phyloP scores from a whole-genome alignment of 2,329 filamentous ascomycete species.

The Pseudocercospora ulei region DNA sequence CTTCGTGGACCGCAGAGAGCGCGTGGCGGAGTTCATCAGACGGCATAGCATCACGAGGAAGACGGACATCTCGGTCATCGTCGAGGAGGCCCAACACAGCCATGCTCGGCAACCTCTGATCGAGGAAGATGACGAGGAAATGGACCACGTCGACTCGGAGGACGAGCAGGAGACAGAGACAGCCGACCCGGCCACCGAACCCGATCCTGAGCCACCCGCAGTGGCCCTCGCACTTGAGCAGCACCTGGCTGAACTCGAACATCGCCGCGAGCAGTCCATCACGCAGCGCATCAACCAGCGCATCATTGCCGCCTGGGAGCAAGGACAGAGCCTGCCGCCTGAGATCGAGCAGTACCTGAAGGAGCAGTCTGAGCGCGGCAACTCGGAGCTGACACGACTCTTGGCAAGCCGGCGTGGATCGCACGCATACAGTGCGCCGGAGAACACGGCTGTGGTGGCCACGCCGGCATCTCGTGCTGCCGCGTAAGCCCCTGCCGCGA shows the following conservation, averaged over 20 bases:
- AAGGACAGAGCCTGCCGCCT: constrained; percentile 30
- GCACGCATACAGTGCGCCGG: constrained; percentile 16
- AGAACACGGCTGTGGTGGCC: constrained; percentile 18
- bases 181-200: constrained; percentile 16
- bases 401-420: constrained; percentile 18
- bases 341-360: constrained; percentile 34
- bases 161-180: constrained; percentile 18
- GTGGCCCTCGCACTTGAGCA: constrained; percentile 23
- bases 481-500: no score
- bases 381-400: constrained; percentile 18
- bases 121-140: constrained; percentile 25
- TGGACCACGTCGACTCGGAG: constrained; percentile 23
- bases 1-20: constrained; percentile 43
- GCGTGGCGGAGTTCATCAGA: constrained; percentile 17
- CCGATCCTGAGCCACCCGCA: constrained; percentile 19
- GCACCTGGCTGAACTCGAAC: constrained; percentile 26
- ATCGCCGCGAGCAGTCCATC: constrained; percentile 25
- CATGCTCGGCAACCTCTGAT: constrained; percentile 20
- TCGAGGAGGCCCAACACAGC: constrained; percentile 25
- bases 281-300: constrained; percentile 26
- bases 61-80: constrained; percentile 31
- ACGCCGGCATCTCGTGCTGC: constrained; percentile 21
- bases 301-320: constrained; percentile 29
- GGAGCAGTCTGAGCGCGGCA: constrained; percentile 31
- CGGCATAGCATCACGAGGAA: constrained; percentile 30